phyloP scores from a whole-genome alignment of 371 early-diverging fungal genomes.

The Apophysomyces trapeziformis region DNA sequence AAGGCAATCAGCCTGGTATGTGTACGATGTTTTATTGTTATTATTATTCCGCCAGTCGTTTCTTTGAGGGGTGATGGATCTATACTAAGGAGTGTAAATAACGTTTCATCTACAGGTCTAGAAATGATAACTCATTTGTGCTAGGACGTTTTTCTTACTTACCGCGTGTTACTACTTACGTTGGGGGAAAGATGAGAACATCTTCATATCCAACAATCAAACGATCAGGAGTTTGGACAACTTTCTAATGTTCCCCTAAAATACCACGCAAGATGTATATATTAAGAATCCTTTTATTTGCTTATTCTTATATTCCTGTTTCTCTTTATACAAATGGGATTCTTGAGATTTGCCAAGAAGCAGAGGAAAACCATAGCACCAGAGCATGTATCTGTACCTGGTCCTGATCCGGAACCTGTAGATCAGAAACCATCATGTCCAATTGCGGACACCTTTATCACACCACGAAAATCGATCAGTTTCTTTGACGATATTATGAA shows the following conservation, averaged over 20 bases:
- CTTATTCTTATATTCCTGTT: conserved; percentile 8
- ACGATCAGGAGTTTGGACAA: conserved; percentile 9
- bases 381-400: not conserved
- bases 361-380: not conserved
- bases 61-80: not conserved
- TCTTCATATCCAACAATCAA: too few species aligned
- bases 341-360: not conserved
- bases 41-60: not conserved
- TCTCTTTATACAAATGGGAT: conserved; percentile 5
- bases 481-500: conserved; percentile 6
- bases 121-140: conserved; percentile 9
- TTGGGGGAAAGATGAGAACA: not conserved
- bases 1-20: not conserved
- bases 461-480: conserved; percentile 2
- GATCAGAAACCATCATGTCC: not conserved
- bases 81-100: conserved; percentile 2
- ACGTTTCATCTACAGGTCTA: conserved; percentile 5
- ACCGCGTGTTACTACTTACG: not conserved
- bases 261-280: not conserved
- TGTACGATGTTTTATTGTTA: too few species aligned
- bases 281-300: conserved; percentile 4
- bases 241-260: conserved; percentile 10
- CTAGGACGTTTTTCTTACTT: not conserved
- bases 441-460: not conserved
- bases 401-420: not conserved